Percentiles rank a stretch among this genome's conserved stretches.
Evolutionary conservation across 257 asterid genomes (phyloP).

Genomic region (Fraxinus anomala): DNA sequence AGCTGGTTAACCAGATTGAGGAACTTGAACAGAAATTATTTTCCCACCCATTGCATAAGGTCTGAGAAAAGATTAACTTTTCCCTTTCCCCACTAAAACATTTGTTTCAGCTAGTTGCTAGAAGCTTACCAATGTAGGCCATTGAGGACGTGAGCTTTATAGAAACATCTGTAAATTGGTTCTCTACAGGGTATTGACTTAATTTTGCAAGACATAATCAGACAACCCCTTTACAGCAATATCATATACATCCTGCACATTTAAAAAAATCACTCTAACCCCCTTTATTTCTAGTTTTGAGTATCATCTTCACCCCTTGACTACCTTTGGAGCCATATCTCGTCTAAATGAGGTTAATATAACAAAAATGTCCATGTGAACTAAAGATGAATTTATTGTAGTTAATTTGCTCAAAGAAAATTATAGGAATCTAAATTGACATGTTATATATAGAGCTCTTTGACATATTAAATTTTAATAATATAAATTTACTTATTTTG

Average conservation of each 20-base stretch:
- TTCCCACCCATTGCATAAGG: slow-evolving; percentile 88
- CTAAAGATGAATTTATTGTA: too few relatives aligned
- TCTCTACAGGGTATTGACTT: neutral
- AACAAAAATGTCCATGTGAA: too few relatives aligned
- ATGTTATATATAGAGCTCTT: neutral
- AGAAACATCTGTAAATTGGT: slow-evolving; percentile 1
- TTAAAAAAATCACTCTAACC: neutral
- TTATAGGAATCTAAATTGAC: neutral
- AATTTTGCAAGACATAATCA: neutral
- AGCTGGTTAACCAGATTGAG: slow-evolving; percentile 70
- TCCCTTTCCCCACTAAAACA: slow-evolving; percentile 13
- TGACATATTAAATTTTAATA: neutral
- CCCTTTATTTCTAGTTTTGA: neutral
- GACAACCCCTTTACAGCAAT: too few relatives aligned
- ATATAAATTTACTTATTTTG: neutral
- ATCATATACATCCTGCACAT: neutral
- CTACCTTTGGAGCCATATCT: neutral
- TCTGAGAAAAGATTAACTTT: slow-evolving; percentile 27
- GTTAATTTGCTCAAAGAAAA: neutral
- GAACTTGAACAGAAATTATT: slow-evolving; percentile 77
- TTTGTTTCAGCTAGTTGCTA: slow-evolving; percentile 15
- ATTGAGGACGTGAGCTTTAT: too few relatives aligned
- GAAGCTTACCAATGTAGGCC: slow-evolving; percentile 2
- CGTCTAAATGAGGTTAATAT: too few relatives aligned
- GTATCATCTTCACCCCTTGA: neutral